These are phyloP conservation scores for Huntiella decipiens DNA, from an alignment of 2,329 filamentous ascomycete species.

Conservation along the genomic window DNA sequence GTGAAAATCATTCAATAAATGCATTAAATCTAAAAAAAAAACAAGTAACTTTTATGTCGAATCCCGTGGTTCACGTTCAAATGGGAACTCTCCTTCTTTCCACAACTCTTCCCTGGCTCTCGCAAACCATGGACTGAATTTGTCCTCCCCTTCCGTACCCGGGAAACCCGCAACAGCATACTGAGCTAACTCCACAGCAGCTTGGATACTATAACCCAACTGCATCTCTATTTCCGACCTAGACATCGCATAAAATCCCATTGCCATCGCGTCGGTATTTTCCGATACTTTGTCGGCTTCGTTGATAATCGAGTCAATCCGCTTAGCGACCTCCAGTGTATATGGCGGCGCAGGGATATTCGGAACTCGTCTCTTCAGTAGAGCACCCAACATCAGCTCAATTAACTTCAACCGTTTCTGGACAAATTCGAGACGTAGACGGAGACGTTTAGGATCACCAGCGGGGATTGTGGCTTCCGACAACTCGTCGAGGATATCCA, in stretches of 20 bases:
- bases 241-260: conserved; percentile 53
- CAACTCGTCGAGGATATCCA: conserved; percentile 36
- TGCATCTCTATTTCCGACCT: conserved; percentile 35
- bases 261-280: conserved; percentile 50
- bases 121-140: conserved; percentile 59
- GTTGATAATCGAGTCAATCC: conserved; percentile 36
- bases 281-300: conserved; percentile 43
- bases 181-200: conserved; percentile 36
- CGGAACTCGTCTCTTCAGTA: conserved; percentile 51
- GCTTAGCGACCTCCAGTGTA: conserved; percentile 19
- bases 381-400: conserved; percentile 47
- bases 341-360: conserved; percentile 27
- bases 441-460: conserved; percentile 43
- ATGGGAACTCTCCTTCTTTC: no score
- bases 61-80: no score
- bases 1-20: not conserved
- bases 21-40: no score
- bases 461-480: conserved; percentile 41
- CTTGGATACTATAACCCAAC: conserved; percentile 25
- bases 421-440: conserved; percentile 43
- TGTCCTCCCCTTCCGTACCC: conserved; percentile 38
- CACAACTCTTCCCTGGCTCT: conserved; percentile 25
- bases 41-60: no score
- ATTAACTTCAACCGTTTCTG: conserved; percentile 48
- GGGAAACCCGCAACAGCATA: conserved; percentile 29